Evolutionary conservation across 202 grass and related monocot genomes (phyloP).

Genomic region (Digitaria exilis): DNA sequence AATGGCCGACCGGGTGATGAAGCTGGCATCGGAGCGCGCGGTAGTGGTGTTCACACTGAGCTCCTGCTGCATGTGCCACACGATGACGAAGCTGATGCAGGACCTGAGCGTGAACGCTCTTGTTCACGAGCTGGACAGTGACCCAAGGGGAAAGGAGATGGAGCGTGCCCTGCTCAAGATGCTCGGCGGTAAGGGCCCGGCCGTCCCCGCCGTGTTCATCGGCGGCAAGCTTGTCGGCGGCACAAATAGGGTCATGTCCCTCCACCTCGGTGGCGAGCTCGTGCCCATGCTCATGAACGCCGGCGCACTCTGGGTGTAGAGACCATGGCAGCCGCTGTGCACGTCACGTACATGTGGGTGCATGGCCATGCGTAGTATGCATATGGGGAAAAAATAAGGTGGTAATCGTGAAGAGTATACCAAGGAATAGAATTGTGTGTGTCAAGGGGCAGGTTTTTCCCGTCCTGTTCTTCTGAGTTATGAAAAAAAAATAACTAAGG

Average conservation of each 20-base stretch:
- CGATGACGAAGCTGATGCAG: slow-evolving; percentile 46
- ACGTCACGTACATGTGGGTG: no score
- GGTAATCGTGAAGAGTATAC: background rate
- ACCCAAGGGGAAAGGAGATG: slow-evolving; percentile 61
- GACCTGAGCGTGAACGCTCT: slow-evolving; percentile 62
- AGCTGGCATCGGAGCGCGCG: slow-evolving; percentile 53
- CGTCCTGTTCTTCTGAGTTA: slow-evolving; percentile 12
- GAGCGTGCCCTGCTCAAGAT: slow-evolving; percentile 59
- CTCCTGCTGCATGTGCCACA: slow-evolving; percentile 77
- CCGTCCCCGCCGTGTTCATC: slow-evolving; percentile 64
- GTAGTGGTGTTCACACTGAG: slow-evolving; percentile 73
- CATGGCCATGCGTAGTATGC: background rate
- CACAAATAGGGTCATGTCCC: slow-evolving; percentile 70
- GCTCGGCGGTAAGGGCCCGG: slow-evolving; percentile 24
- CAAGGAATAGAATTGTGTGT: background rate
- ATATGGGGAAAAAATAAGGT: no score
- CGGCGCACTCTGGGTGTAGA: slow-evolving; percentile 35
- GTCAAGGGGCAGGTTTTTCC: slow-evolving; percentile 23
- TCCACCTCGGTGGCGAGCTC: slow-evolving; percentile 62
- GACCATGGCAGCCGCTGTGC: background rate
- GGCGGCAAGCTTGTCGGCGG: slow-evolving; percentile 62
- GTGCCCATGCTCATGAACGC: slow-evolving; percentile 65
- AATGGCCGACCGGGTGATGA: slow-evolving; percentile 66
- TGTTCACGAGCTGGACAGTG: slow-evolving; percentile 62
- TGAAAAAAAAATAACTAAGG: background rate